Evolutionary conservation across 108 stramenopile genomes (phyloP), one percentile per base, ranked within the genome.

Genomic region (Parietichytrium sp.): DNA sequence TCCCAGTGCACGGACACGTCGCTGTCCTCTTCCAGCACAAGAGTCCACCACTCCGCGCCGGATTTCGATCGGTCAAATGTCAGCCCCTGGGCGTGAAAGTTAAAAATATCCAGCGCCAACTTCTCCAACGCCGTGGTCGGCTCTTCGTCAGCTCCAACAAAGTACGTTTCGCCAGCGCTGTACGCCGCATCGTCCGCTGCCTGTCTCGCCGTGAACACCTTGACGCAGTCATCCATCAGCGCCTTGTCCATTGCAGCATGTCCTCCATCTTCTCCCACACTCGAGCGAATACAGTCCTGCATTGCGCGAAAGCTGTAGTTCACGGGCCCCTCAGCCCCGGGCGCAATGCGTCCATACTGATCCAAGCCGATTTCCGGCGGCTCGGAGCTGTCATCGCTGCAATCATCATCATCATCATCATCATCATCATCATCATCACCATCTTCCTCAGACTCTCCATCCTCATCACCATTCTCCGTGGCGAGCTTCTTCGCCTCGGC

Each of bases 21-120:
- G 54, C 79, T 79, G 16, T 80, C 79, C 4, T 50, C 51, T 27
- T 84, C 80, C 29, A 84, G 54, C 49, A 84, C 83, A 29, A 79
- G 83, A 27, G 83, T 84, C 83, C 83, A 84, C 83, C 83, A 84
- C 54, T 84, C 83, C 15, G 83, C 83, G 10, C 83, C 83, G 6
- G 80, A 81, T 16, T 42, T 45, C 4, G 33, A 29, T 6, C 80
- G 27, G 29, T 84, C 78, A 3, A 36, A 84, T 13, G 23, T 29
- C 16, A 42, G 30, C 23, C 54, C 79, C 26, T 79, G 23, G 16
- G 49, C 79, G 27, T 84, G 83, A 1, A 50, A 48, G 10, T 27
- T 50, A 26, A 84, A 84, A 26, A 84, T 38, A 27, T 81, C 31
- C 54, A 54, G 52, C 15, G 80, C 83, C 3, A 84, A 29, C n/a